phyloP scores from a whole-genome alignment of 305 asterid species.

The Fraxinus dipetala region DNA sequence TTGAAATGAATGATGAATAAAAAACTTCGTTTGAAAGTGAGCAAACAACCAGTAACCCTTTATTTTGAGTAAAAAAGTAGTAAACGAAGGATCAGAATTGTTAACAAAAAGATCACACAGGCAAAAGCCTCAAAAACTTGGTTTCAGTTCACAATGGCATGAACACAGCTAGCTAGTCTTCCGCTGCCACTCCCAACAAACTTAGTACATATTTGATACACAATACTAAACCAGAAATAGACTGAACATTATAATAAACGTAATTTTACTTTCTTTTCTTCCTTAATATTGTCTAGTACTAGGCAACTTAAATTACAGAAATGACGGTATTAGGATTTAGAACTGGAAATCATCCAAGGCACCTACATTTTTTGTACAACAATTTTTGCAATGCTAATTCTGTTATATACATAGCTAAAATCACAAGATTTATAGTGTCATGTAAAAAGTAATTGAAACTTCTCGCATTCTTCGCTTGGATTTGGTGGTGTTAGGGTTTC shows the following conservation, averaged over 20 bases:
- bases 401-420: conserved; percentile 9
- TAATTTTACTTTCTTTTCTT: not conserved
- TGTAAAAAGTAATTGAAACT: not conserved
- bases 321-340: not conserved
- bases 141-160: not conserved
- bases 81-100: too few relatives aligned
- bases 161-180: not conserved
- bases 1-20: too few relatives aligned
- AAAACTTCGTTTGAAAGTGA: too few relatives aligned
- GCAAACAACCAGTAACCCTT: too few relatives aligned
- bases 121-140: not conserved
- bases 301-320: not conserved
- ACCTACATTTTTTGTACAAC: conserved; percentile 22
- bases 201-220: not conserved
- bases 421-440: not conserved
- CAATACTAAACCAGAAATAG: not conserved
- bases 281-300: not conserved
- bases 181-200: not conserved
- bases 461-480: not conserved
- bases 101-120: not conserved
- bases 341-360: not conserved
- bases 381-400: conserved; percentile 10
- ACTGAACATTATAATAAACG: not conserved
- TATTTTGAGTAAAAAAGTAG: too few relatives aligned
- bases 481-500: not conserved